Base-by-base conservation (phyloP, 768 basidiomycete genomes). In the Suillus brevipes region DNA sequence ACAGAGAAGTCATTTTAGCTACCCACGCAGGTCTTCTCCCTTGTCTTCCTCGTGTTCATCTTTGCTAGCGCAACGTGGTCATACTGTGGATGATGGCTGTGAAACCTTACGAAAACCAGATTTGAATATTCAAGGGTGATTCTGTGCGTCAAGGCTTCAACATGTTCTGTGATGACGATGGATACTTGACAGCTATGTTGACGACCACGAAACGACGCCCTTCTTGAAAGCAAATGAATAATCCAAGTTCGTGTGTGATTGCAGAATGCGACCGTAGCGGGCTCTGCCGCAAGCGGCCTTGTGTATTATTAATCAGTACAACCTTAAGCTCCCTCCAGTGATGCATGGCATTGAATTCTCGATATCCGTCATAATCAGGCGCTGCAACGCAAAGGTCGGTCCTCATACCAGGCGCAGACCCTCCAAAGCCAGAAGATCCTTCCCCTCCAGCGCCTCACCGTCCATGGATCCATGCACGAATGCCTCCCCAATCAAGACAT, bases 401-500 rank as follows among this genome's bases (percentile, higher is more conserved):
- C 16, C 28, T 52, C 50, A 52, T 16, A 52, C 50, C 28, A 52
- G 8, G 50, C 16, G 50, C 50, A 52, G 50, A 31, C 28, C 50
- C 50, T 52, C 28, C 16, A 52, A 31, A 28, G 16, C 16, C 50
- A 31, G 18, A 10, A 8, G 28, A 28, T 28, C 50, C 16, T 18
- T 31, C 28, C 50, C 28, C 50, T 52, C 28, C 16, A 52, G 28
- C 47, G 66, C 61, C 55, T 66, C 56, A 16, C 66, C 66, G 5
- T 42, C 25, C 60, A 66, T 67, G 40, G 47, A 55, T 23, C 58
- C 63, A 61, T 61, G 64, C 34, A 67, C 40, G 37, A 52, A 67
- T 31, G 60, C 58, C 47, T 62, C 66, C 55, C 60, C 64, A 23
- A 66, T 60, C 20, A 66, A 36, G 42, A 55, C 55, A 62, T 66